Evolutionary conservation across 768 basidiomycete species (phyloP).

Genomic region (Pleurotus ostreatus): DNA sequence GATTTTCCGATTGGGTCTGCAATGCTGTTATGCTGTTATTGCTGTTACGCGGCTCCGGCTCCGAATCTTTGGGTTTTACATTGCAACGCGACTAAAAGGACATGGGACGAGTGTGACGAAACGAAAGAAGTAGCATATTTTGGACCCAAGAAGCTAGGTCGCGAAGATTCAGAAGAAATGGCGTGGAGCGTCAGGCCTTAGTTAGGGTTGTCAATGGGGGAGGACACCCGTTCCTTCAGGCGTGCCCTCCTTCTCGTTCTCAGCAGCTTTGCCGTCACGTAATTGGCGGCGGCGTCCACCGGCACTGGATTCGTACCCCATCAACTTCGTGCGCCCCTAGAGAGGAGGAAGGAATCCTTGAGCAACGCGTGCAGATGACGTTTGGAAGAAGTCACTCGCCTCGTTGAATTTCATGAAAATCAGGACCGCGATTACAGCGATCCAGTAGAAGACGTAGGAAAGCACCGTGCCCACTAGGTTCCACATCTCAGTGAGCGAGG

Average conservation of each 20-base stretch:
- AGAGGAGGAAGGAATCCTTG: neutral
- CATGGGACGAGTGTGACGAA: neutral
- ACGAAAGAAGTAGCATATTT: neutral
- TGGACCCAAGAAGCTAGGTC: neutral
- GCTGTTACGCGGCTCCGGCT: too few relatives aligned
- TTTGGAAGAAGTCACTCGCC: slow-evolving; percentile 24
- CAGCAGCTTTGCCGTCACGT: slow-evolving; percentile 17
- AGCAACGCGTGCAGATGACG: neutral
- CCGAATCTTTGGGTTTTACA: neutral
- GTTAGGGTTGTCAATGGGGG: neutral
- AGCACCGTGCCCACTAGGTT: slow-evolving; percentile 66
- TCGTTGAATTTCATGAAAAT: slow-evolving; percentile 63
- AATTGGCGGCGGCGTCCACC: slow-evolving; percentile 28
- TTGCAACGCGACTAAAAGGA: neutral
- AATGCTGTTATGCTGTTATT: too few relatives aligned
- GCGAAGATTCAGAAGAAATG: neutral
- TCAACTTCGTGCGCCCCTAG: slow-evolving; percentile 61
- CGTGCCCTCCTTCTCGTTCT: neutral
- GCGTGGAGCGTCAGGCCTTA: neutral
- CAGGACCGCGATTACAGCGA: slow-evolving; percentile 69
- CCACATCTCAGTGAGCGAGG: neutral
- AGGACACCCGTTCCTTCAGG: slow-evolving; percentile 10
- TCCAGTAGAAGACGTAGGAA: slow-evolving; percentile 92
- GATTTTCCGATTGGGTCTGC: too few relatives aligned
- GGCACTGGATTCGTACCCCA: slow-evolving; percentile 54